Base-by-base conservation (phyloP, 179 eudicot species). In the Silene coronaria region DNA sequence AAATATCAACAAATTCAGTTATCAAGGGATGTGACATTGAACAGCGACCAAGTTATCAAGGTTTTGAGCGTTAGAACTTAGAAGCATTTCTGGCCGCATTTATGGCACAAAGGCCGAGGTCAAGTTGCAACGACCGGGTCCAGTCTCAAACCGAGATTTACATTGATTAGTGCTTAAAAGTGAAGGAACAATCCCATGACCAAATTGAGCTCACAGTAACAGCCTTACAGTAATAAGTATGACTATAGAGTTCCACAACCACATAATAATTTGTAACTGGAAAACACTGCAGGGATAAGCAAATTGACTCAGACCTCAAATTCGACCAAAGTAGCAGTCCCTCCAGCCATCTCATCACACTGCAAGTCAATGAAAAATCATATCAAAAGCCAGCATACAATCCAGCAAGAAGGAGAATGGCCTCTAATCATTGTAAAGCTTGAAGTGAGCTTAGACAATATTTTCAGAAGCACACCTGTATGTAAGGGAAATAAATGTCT, bases 401-500 rank as follows among this genome's bases (percentile, higher is more conserved):
- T 48, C 72, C 11, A 63, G 70, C 70, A 74, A 22, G 34, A 14
- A 46, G 30, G 62, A 74, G 74, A 28, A 42, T 21, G 8, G 19
- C 61, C 67, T 36, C 71, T 11, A 67, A 1, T 36, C 17, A 3
- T 74, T 19, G 28, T 26, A 63, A 13, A 28, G 5, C 26, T 61
- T 60, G 4, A 14, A 64, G 36, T 19, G 22, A 9, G 2, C 3
- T 3, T 16, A 53, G 0, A 71, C 63, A n/a, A 27, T 1, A 0
- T 6, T 70, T 62, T 63, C 3, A 24, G 17, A 46, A 16, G 48
- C n/a, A 42, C 23, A 89, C 97, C 92, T 91, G 97, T 67, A 91
- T 89, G 70, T 89, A 91, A 7, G 94, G 97, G 74, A 88, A 91
- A 81, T 91, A 89, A 10, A 91, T 91, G 78, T 91, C 92, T 80